These are phyloP conservation scores for Exophiala alcalophila DNA, from an alignment of 2,329 filamentous ascomycete genomes.

Conservation along the genomic window DNA sequence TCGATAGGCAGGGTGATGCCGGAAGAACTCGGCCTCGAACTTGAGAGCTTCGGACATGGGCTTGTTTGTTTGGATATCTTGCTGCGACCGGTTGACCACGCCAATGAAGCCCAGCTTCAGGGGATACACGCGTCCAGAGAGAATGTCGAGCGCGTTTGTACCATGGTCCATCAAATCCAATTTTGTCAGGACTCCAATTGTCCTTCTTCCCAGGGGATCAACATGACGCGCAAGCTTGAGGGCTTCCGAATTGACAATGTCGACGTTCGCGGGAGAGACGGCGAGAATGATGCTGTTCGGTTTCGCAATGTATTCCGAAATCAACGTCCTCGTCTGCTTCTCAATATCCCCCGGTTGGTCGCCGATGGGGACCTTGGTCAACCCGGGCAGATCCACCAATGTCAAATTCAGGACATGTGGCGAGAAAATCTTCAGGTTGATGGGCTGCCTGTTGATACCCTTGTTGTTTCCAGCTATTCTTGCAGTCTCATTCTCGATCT, in stretches of 20 bases:
- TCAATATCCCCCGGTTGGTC: slow-evolving; percentile 97
- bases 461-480: slow-evolving; percentile 96
- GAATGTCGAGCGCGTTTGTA: slow-evolving; percentile 93
- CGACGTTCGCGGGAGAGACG: slow-evolving; percentile 95
- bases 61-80: slow-evolving; percentile 95
- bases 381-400: slow-evolving; percentile 87
- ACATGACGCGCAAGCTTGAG: slow-evolving; percentile 96
- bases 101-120: slow-evolving; percentile 97
- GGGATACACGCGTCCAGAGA: slow-evolving; percentile 95
- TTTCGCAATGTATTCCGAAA: slow-evolving; percentile 97
- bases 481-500: slow-evolving; percentile 95
- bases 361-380: slow-evolving; percentile 97
- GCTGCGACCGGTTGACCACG: slow-evolving; percentile 95
- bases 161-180: slow-evolving; percentile 98
- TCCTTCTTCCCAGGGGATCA: slow-evolving; percentile 87
- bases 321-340: slow-evolving; percentile 94
- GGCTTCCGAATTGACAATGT: slow-evolving; percentile 96
- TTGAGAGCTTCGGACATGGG: slow-evolving; percentile 88
- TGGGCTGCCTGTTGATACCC: slow-evolving; percentile 94
- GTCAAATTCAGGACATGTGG: slow-evolving; percentile 95
- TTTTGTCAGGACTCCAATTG: slow-evolving; percentile 95
- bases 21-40: slow-evolving; percentile 91
- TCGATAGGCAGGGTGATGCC: slow-evolving; percentile 91
- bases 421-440: slow-evolving; percentile 98
- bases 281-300: slow-evolving; percentile 97